Evolutionary conservation across 805 yeast genomes (phyloP).

Genomic region (Saturnispora serradocipensis): DNA sequence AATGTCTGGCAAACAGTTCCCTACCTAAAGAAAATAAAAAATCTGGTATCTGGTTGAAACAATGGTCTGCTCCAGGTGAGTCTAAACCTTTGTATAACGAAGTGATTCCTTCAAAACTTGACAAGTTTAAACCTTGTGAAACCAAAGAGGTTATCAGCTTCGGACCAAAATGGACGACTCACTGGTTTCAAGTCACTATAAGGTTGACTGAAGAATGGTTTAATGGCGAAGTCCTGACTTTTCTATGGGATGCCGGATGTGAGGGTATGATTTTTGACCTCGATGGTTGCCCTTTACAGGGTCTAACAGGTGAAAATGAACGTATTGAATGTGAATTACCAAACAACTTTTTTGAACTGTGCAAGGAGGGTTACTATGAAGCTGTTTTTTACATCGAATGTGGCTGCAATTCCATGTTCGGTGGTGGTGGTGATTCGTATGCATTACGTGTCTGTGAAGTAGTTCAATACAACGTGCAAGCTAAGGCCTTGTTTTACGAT

Average conservation of each 20-base stretch:
- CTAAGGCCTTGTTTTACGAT: constrained; percentile 69
- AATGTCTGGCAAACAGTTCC: constrained; percentile 12
- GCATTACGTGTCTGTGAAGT: constrained; percentile 62
- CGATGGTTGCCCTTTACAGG: constrained; percentile 65
- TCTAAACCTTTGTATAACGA: constrained; percentile 55
- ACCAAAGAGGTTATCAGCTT: constrained; percentile 54
- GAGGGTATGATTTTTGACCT: constrained; percentile 75
- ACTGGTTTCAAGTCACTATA: constrained; percentile 74
- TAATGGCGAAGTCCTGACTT: constrained; percentile 21
- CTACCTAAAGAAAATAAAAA: constrained; percentile 28
- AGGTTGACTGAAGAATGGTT: constrained; percentile 57
- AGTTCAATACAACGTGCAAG: constrained; percentile 71
- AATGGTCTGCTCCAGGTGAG: constrained; percentile 67
- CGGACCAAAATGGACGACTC: constrained; percentile 97
- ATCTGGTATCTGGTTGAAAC: constrained; percentile 44
- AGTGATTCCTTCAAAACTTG: constrained; percentile 40
- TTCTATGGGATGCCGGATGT: constrained; percentile 66
- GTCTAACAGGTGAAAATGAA: constrained; percentile 80
- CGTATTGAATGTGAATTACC: constrained; percentile 70
- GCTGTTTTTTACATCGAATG: constrained; percentile 76
- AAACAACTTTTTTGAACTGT: constrained; percentile 32
- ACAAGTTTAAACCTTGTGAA: constrained; percentile 44
- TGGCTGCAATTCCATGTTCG: constrained; percentile 90
- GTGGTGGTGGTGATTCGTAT: constrained; percentile 57
- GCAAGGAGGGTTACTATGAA: constrained; percentile 28